phyloP scores from a whole-genome alignment of 257 asterid species.

The Jaltomata sinuosa region DNA sequence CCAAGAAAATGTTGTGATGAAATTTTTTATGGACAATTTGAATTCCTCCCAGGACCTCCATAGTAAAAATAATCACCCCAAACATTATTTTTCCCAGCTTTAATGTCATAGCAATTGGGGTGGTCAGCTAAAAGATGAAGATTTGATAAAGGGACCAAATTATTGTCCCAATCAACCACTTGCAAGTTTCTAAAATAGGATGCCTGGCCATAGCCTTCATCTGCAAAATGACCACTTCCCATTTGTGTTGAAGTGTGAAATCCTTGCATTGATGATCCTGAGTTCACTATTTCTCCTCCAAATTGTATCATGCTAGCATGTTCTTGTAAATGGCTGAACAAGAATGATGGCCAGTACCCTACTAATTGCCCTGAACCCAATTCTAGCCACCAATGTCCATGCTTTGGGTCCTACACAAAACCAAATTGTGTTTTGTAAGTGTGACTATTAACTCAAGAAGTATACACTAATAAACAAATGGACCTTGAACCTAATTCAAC shows the following conservation, averaged over 20 bases:
- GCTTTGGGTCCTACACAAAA: conserved; percentile 6
- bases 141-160: conserved; percentile 5
- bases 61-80: conserved; percentile 11
- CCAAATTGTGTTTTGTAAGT: not conserved
- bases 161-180: conserved; percentile 15
- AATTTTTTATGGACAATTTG: not conserved
- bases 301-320: conserved; percentile 8
- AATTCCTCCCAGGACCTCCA: conserved; percentile 15
- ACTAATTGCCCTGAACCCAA: conserved; percentile 1
- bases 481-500: not conserved
- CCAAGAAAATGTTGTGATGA: not conserved
- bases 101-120: conserved; percentile 2
- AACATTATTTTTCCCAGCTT: not conserved
- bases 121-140: conserved; percentile 7
- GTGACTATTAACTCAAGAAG: not conserved
- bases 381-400: conserved; percentile 12
- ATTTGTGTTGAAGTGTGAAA: conserved; percentile 10
- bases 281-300: conserved; percentile 15
- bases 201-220: conserved; percentile 15
- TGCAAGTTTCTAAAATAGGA: conserved; percentile 12
- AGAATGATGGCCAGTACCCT: conserved; percentile 14
- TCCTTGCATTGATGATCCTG: not conserved
- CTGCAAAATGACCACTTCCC: conserved; percentile 22
- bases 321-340: conserved; percentile 3
- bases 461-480: not conserved